Evolutionary conservation across 768 basidiomycete genomes (phyloP), one percentile per base, ranked within the genome.

Genomic region (Trametes meyenii): DNA sequence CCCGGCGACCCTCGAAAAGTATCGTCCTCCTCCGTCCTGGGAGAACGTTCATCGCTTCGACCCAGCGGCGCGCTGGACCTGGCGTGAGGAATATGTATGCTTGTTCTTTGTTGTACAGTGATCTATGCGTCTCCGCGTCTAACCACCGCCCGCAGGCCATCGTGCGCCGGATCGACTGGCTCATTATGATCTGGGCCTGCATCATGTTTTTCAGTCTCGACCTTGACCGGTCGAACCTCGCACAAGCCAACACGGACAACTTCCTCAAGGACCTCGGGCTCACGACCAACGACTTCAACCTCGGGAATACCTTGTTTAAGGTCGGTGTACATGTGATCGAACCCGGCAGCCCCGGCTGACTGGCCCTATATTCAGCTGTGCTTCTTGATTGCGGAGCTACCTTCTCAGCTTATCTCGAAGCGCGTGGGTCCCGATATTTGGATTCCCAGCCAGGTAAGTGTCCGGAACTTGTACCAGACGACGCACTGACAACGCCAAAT

Each of bases 241-340:
- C 81, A 0, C 85, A 85, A 69, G 88, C 88, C 35, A 87, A 88
- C 62, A 81, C 85, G 1, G 87, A 89, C 71, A 88, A 87, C 70
- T 83, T 90, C 65, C 73, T 89, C n/a, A 61, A 74, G 2, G 86
- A 89, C 66, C 77, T 89, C 8, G 69, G 76, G 2, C 74, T 90
- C 62, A 87, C 81, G 19, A 87, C 85, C 0, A 76, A 88, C 66
- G 85, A 85, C 70, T 87, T 81, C 69, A 86, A 88, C 64, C 74
- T 86, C 6, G 86, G 86, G 16, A 87, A 87, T 70, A 83, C 81
- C 0, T 71, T 88, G 0, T 85, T 83, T 71, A 76, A 80, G 21
- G 70, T 84, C 11, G 73, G 78, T 78, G 50, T 33, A 65, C 52
- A 10, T 16, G 39, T 58, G n/a, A 16, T 38, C 26, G 36, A 21